Evolutionary conservation across 805 yeast genomes (phyloP), one percentile per base, ranked within the genome.

Genomic region (Yamadazyma laniorum): DNA sequence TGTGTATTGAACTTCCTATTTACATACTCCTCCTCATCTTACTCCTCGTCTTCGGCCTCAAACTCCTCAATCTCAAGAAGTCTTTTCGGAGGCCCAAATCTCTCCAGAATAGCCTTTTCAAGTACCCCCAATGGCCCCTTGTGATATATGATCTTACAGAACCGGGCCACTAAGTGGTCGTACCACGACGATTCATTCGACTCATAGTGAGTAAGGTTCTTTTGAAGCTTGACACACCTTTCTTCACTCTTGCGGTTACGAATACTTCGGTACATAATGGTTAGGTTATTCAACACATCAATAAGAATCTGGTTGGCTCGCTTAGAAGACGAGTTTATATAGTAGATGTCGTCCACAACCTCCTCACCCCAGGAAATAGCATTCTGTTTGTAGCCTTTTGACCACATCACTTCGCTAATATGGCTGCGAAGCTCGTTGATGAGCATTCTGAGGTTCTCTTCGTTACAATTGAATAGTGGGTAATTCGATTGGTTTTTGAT

Each of bases 351-450:
- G 32, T 63, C 68, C 6, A 68, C 51, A 3, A 67, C 62, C 39
- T 68, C 70, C 44, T 68, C 72, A 12, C 60, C 56, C 73, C 73
- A 67, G 2, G 65, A 50, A 28, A 65, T 55, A 17, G 74, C 71
- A 36, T 62, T 60, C 40, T 59, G 50, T 40, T 58, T 57, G 47
- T 47, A 61, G 5, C 71, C 71, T 43, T 54, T 58, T 6, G 62
- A 62, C 72, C 72, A 68, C 52, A 67, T 55, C 12, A 68, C 51
- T 45, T 68, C 73, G 38, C 68, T 53, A 14, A 68, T 50, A 44
- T 68, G 72, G 4, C 69, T 62, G 41, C 59, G 61, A 32, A 56
- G 47, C 30, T 62, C 70, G 29, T 64, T 62, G 17, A 50, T 52
- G 15, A 50, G 29, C 42, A 63, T 46, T 19, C 39, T 44, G n/a